phyloP scores from a whole-genome alignment of 257 asterid species.

The Cynanchum wilfordii region DNA sequence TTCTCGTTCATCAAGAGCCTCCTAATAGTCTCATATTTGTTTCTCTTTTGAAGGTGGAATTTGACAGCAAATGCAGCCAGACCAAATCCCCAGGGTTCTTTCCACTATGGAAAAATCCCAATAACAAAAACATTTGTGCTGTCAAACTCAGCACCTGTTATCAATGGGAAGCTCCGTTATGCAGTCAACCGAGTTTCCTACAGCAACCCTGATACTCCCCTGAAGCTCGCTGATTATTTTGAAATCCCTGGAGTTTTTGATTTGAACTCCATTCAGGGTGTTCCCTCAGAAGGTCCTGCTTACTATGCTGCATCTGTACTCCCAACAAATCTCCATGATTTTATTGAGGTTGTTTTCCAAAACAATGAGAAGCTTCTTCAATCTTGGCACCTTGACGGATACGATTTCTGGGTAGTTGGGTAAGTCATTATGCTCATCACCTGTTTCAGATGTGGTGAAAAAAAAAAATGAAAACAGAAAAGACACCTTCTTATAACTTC shows the following conservation, averaged over 20 bases:
- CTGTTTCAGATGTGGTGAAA: background rate
- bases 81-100: conserved; percentile 98
- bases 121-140: conserved; percentile 63
- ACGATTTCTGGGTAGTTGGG: conserved; percentile 98
- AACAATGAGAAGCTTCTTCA: conserved; percentile 62
- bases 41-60: conserved; percentile 65
- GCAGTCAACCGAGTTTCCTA: conserved; percentile 77
- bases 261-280: conserved; percentile 47
- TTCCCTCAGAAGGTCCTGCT: conserved; percentile 52
- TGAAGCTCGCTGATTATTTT: conserved; percentile 88
- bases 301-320: conserved; percentile 51
- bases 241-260: conserved; percentile 83
- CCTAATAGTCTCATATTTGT: background rate
- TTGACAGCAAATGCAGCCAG: conserved; percentile 95
- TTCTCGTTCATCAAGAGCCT: background rate
- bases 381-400: conserved; percentile 93
- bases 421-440: conserved; percentile 18
- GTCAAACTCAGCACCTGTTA: conserved; percentile 68
- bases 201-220: conserved; percentile 69
- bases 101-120: conserved; percentile 70
- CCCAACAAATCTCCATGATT: conserved; percentile 71
- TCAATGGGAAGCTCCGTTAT: conserved; percentile 69
- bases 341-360: conserved; percentile 71
- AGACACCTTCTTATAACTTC: background rate
- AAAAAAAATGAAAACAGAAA: too few species aligned